These are phyloP conservation scores for Cantharellus anzutake DNA, from an alignment of 768 basidiomycete genomes.

Conservation along the genomic window DNA sequence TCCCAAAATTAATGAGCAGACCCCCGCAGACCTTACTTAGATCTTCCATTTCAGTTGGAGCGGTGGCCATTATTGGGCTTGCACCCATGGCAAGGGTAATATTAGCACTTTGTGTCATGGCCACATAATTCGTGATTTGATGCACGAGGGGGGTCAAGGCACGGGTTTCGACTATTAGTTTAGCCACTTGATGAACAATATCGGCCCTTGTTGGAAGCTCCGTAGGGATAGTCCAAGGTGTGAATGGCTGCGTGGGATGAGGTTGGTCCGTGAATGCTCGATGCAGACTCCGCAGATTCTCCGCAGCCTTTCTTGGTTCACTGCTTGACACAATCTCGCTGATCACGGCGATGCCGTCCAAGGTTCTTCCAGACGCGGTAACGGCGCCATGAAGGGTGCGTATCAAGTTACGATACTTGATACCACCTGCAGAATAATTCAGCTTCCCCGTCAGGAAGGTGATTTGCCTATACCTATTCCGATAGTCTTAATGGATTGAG, in stretches of 20 bases:
- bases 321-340: slow-evolving; percentile 62
- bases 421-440: slow-evolving; percentile 42
- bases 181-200: neutral
- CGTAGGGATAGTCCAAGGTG: neutral
- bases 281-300: slow-evolving; percentile 25
- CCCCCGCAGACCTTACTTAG: slow-evolving; percentile 44
- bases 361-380: slow-evolving; percentile 30
- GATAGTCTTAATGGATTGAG: slow-evolving; percentile 47
- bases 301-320: slow-evolving; percentile 34
- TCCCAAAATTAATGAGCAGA: slow-evolving; percentile 77
- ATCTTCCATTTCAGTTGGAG: slow-evolving; percentile 65
- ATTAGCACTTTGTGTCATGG: slow-evolving; percentile 78
- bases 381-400: slow-evolving; percentile 56
- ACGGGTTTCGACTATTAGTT: neutral
- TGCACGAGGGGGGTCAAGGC: slow-evolving; percentile 3
- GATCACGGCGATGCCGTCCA: slow-evolving; percentile 78
- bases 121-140: slow-evolving; percentile 81
- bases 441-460: too few species aligned
- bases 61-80: slow-evolving; percentile 88
- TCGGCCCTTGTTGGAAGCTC: neutral
- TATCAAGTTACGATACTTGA: slow-evolving; percentile 59
- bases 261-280: slow-evolving; percentile 20
- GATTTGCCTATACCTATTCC: slow-evolving; percentile 51
- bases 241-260: neutral
- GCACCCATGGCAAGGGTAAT: slow-evolving; percentile 72